These are phyloP conservation scores for Cyathus striatus DNA, from an alignment of 768 basidiomycete genomes.

Conservation along the genomic window DNA sequence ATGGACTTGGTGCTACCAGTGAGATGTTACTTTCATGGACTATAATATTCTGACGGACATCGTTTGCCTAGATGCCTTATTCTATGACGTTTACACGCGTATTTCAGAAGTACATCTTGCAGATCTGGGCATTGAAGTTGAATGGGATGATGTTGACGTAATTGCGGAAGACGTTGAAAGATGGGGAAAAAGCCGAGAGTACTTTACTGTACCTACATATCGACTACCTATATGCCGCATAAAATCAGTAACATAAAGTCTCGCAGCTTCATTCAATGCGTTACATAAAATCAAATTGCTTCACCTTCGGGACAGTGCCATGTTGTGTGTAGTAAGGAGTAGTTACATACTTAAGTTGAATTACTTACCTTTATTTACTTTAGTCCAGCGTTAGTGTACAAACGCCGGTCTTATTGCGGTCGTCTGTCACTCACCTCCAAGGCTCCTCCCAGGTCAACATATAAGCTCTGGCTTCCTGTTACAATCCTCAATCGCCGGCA, in stretches of 20 bases:
- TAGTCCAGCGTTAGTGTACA: too few species aligned
- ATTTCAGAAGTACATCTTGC: conserved; percentile 82
- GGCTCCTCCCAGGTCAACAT: too few species aligned
- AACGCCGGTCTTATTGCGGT: too few species aligned
- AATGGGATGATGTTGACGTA: conserved; percentile 82
- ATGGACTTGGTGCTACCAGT: conserved; percentile 95
- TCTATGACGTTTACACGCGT: conserved; percentile 88
- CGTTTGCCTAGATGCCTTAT: conserved; percentile 70
- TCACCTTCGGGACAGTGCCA: too few species aligned
- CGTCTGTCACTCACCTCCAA: too few species aligned
- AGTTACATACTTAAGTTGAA: too few species aligned
- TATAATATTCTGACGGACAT: conserved; percentile 1
- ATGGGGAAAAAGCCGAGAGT: conserved; percentile 75
- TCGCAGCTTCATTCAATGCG: background rate
- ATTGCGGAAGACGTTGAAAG: conserved; percentile 41
- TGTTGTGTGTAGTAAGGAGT: too few species aligned
- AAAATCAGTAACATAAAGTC: conserved; percentile 9
- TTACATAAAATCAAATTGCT: too few species aligned
- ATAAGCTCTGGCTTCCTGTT: too few species aligned
- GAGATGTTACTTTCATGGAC: conserved; percentile 19
- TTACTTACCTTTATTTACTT: too few species aligned
- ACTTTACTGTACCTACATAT: conserved; percentile 76
- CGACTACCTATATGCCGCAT: conserved; percentile 51
- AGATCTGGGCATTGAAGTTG: conserved; percentile 72
- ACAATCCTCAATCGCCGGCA: too few species aligned